Conservation (phyloP, 352 stramenopile species). For the Phytophthora sojae region DNA sequence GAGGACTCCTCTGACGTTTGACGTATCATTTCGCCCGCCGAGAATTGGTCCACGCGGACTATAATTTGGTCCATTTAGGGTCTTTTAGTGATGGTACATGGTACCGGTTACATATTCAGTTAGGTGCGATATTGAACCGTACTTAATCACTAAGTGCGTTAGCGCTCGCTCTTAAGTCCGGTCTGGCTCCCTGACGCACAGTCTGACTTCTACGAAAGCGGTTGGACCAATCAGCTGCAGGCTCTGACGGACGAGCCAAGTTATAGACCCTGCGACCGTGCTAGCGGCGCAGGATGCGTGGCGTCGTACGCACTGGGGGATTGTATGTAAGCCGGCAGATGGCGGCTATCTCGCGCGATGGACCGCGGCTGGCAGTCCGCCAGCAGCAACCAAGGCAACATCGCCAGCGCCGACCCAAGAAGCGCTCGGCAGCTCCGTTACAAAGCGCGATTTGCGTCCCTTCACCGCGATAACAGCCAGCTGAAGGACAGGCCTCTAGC, state of each 20-base stretch:
- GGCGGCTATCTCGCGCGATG: constrained; percentile 22
- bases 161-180: background rate
- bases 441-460: constrained; percentile 31
- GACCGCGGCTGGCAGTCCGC: constrained; percentile 11
- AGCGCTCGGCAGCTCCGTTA: constrained; percentile 12
- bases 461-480: constrained; percentile 21
- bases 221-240: background rate
- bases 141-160: background rate
- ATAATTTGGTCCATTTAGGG: background rate
- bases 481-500: constrained; percentile 17
- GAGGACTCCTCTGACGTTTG: constrained; percentile 6
- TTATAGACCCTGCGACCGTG: constrained; percentile 2
- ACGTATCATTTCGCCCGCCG: constrained; percentile 12
- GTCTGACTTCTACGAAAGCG: background rate
- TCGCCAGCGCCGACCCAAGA: background rate
- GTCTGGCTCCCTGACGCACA: background rate
- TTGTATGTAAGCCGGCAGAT: constrained; percentile 29
- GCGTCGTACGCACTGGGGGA: constrained; percentile 13
- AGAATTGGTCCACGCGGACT: background rate
- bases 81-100: background rate
- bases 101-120: background rate
- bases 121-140: background rate
- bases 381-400: background rate
- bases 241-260: background rate
- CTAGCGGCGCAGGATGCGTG: constrained; percentile 21